Evolutionary conservation across 208 protist genomes (phyloP), one percentile per base, ranked within the genome.

Genomic region (Leishmania mexicana): DNA sequence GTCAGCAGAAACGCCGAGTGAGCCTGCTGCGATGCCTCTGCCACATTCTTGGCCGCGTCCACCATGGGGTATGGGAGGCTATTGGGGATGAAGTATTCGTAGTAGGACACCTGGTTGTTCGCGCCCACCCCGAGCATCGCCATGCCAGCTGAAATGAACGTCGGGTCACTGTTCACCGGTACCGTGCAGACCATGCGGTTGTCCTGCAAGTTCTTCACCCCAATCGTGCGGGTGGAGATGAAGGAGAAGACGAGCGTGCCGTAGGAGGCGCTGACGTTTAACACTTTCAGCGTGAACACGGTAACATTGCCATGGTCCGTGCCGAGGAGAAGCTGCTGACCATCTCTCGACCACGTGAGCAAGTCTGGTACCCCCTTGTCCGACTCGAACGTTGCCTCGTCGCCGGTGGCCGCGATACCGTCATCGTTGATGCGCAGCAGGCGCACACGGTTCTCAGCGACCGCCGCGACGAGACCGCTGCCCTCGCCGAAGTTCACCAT

Each of bases 101-200:
- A 99, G 90, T 95, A 99, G 67, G 92, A 87, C 0, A 96, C 93
- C 24, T 87, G 84, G 64, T 98, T 98, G 76, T 93, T 89, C 45
- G 85, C 81, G 51, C 93, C 95, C 5, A 97, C 95, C 8, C 92
- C 98, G 54, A 98, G 87, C 83, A 96, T 86, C 70, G 90, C 89
- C 80, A 92, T 92, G 40, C 96, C 94, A 8, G 97, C 90, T 5
- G 88, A 89, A 74, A 99, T 90, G 68, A 98, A 92, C 57, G 84
- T 84, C 1, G 98, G 97, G 58, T 99, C 96, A 58, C 94, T 90
- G 64, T 94, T 89, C 76, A 99, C 89, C 1, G 85, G 76, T 13
- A 98, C 86, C 6, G 85, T 93, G 74, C 91, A 94, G 42, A 98
- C 42, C 38, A 93, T 83, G 40, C 81, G 83, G 31, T 88, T 91